Base-by-base conservation (phyloP, 331 rosid species). In the Acacia pycnantha region DNA sequence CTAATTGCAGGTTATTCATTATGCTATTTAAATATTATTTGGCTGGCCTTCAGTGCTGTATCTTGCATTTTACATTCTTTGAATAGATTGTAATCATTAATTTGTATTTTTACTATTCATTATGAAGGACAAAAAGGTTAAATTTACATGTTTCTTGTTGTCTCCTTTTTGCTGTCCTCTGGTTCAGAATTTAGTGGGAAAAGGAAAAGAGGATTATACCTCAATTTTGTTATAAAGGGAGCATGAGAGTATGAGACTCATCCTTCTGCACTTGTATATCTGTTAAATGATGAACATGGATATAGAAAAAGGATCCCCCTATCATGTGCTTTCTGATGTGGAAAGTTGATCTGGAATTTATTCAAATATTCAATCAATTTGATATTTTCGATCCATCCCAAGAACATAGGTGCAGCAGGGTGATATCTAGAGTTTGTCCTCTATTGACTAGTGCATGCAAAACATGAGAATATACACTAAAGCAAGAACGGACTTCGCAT, bases 351-450 rank as follows among this genome's bases (percentile, higher is more conserved):
- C 8, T 37, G 41, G 48, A 13, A 13, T 47, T 18, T 13, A 73
- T 27, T 70, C 13, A 70, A 69, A 27, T 14, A 18, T 27, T 53
- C 46, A 35, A 53, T 73, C 44, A 48, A 8, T 54, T 74, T 74
- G 41, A 73, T 61, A 47, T 29, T 82, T 51, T 62, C 82, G n/a
- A 61, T 59, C 62, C 46, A 53, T 64, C 73, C 66, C 21, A 82
- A 70, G 50, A 77, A 73, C 41, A 68, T 26, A 50, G 31, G 69
- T 33, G 54, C 22, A 4, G 9, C 41, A 16, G 40, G 59, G 40
- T 76, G 76, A 65, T 61, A 61, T 35, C 40, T 61, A 56, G 77
- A 58, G 65, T 88, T 88, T 88, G 86, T 37, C 41, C 41, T 37
- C 41, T 37, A 6, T 37, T 37, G 41, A 37, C 41, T 6, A 37